These are phyloP conservation scores for Lepidopterella palustris DNA, from an alignment of 495 filamentous ascomycete species.

Conservation along the genomic window DNA sequence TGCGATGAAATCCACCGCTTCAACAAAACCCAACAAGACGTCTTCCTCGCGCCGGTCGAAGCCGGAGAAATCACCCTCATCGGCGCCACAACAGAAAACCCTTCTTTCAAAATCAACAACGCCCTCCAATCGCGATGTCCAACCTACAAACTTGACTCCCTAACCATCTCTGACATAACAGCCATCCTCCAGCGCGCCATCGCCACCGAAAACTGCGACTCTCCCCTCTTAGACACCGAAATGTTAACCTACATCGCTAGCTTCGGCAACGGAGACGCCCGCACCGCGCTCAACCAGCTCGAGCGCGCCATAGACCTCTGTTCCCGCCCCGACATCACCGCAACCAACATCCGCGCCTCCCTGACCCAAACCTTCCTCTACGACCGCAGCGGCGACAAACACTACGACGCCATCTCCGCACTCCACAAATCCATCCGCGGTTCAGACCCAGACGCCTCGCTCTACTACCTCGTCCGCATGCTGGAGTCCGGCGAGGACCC, in stretches of 20 bases:
- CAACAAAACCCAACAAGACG: conserved; percentile 88
- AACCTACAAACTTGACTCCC: conserved; percentile 74
- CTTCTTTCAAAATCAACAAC: conserved; percentile 86
- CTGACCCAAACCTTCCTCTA: conserved; percentile 90
- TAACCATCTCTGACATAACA: conserved; percentile 63
- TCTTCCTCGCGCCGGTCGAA: conserved; percentile 90
- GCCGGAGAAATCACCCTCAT: conserved; percentile 85
- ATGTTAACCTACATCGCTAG: conserved; percentile 72
- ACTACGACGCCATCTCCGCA: conserved; percentile 92
- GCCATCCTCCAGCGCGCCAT: conserved; percentile 71
- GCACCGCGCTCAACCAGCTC: conserved; percentile 86
- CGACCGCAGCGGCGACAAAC: conserved; percentile 89
- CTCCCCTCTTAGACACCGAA: conserved; percentile 63
- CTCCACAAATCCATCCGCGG: conserved; percentile 95
- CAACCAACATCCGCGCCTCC: conserved; percentile 64
- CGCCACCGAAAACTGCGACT: conserved; percentile 20
- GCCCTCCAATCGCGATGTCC: conserved; percentile 84
- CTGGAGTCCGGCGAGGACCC: conserved; percentile 94
- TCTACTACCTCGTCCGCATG: conserved; percentile 96
- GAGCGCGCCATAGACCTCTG: conserved; percentile 72
- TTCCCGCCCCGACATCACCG: conserved; percentile 46
- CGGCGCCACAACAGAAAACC: conserved; percentile 95
- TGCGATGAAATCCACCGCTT: conserved; percentile 98
- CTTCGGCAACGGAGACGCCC: conserved; percentile 86
- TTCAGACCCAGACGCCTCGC: conserved; percentile 72